These are phyloP conservation scores for Fusarium duplospermum DNA, from an alignment of 2,329 filamentous ascomycete genomes.

Conservation along the genomic window DNA sequence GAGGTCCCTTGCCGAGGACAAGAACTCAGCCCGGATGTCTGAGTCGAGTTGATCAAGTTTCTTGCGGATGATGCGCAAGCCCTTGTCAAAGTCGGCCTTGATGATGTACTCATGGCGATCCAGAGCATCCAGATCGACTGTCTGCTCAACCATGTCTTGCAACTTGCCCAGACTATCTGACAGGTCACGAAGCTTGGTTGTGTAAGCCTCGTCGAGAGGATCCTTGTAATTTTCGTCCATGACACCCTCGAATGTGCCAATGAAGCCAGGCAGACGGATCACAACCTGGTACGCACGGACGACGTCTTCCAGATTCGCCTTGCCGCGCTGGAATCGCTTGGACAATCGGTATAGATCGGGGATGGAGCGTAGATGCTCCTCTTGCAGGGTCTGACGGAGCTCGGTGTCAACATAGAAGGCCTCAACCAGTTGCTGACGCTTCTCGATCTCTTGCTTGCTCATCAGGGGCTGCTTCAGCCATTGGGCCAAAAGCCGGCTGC, in stretches of 20 bases:
- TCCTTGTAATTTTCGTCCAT: constrained; percentile 96
- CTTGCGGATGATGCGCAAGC: constrained; percentile 86
- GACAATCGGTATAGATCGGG: constrained; percentile 93
- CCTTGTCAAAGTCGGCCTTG: constrained; percentile 97
- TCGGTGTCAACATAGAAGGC: constrained; percentile 95
- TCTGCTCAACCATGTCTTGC: constrained; percentile 98
- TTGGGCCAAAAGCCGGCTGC: constrained; percentile 88
- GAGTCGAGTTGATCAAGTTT: constrained; percentile 86
- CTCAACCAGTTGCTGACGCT: constrained; percentile 92
- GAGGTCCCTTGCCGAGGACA: constrained; percentile 80
- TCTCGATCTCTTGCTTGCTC: constrained; percentile 88
- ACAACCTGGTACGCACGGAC: constrained; percentile 95
- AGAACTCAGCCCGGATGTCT: constrained; percentile 87
- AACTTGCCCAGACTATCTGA: constrained; percentile 85
- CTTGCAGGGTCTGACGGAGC: constrained; percentile 93
- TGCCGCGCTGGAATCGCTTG: constrained; percentile 93
- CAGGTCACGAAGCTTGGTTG: constrained; percentile 80
- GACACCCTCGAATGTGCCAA: constrained; percentile 88
- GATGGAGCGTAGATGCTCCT: constrained; percentile 91
- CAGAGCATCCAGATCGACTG: constrained; percentile 92
- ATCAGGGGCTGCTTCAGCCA: constrained; percentile 99
- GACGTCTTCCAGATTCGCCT: constrained; percentile 94
- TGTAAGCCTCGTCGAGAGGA: constrained; percentile 88
- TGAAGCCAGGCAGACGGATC: constrained; percentile 89
- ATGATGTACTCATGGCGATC: constrained; percentile 99